phyloP scores from a whole-genome alignment of 2,329 filamentous ascomycete species.

The Pseudopyricularia cyperi region DNA sequence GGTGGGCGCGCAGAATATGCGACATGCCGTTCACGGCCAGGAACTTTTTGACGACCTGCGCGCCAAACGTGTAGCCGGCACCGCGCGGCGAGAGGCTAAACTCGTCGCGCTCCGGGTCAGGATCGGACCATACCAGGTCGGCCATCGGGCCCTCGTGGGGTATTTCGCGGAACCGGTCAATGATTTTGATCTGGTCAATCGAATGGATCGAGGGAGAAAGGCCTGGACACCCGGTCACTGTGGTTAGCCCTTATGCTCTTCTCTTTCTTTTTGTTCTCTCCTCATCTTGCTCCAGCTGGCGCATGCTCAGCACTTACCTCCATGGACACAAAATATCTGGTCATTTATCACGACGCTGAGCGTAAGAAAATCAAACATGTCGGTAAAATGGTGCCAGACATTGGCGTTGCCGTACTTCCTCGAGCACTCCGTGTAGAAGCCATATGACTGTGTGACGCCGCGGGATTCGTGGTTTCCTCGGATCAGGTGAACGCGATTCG shows the following conservation, averaged over 20 bases:
- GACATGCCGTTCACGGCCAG: conserved; percentile 95
- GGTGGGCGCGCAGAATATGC: conserved; percentile 94
- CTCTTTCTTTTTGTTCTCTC: too few species aligned
- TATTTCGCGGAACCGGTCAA: conserved; percentile 96
- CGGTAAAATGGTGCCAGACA: conserved; percentile 99
- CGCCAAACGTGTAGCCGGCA: conserved; percentile 93
- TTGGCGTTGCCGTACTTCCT: conserved; percentile 98
- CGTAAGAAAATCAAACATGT: conserved; percentile 99
- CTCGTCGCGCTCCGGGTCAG: conserved; percentile 92
- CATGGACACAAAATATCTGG: conserved; percentile 98
- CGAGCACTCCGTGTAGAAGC: conserved; percentile 96
- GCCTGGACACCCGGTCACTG: conserved; percentile 28
- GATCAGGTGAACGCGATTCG: conserved; percentile 87
- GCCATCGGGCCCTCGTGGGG: conserved; percentile 98
- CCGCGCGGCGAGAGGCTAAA: conserved; percentile 89
- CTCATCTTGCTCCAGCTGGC: too few species aligned
- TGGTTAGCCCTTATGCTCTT: neutral
- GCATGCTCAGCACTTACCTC: conserved; percentile 54
- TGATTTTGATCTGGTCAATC: conserved; percentile 99
- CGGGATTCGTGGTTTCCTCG: conserved; percentile 96
- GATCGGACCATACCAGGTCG: conserved; percentile 97
- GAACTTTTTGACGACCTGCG: conserved; percentile 97
- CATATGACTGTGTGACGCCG: conserved; percentile 96
- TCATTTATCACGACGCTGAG: conserved; percentile 96
- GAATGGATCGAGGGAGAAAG: conserved; percentile 87